Base-by-base conservation (phyloP, 192 early-diverging fungal species). In the Umbelopsis sp. region DNA sequence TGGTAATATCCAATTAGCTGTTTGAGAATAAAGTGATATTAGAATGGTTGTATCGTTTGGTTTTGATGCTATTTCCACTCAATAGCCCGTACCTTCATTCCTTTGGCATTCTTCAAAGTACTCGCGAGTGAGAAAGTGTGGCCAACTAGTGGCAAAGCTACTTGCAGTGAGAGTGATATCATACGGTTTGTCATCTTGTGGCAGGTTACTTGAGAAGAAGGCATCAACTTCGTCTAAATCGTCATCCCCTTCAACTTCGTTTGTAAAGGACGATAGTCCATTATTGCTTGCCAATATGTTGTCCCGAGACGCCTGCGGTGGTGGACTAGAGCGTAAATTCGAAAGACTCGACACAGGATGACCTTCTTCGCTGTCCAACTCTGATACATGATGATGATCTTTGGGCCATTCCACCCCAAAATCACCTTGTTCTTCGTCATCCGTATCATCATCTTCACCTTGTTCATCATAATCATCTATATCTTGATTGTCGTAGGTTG, bases 61-160 rank as follows among this genome's bases (percentile, higher is more conserved):
- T 12, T 26, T 26, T 26, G 3, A 11, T 24, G 52, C 14, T 0
- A 26, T 53, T 1, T 53, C 12, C 26, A 20, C 3, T 20, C 31
- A n/a, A n/a, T n/a, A n/a, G n/a, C n/a, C n/a, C n/a, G 11, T 62
- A 62, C 56, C 56, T 62, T 62, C 56, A 62, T 62, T 62, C 56
- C 26, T 32, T 34, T 62, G 26, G 56, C 56, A 62, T 20, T 62
- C 32, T 44, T 78, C 56, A 56, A 78, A 78, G 25, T 78, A 78
- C 17, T 78, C 77, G 5, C 22, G 24, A 2, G 68, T 74, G 26
- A 78, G 31, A 25, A 78, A 78, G 50, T 78, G 77, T 8, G 77
- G 72, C 25, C 32, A 66, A 2, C 25, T 5, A 0, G 77, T 74
- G 22, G 65, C 56, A 62, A 34, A 62, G 17, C 56, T 62, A 62